Evolutionary conservation across 805 yeast genomes (phyloP), one percentile per base, ranked within the genome.

Genomic region (Yarrowia keelungensis): DNA sequence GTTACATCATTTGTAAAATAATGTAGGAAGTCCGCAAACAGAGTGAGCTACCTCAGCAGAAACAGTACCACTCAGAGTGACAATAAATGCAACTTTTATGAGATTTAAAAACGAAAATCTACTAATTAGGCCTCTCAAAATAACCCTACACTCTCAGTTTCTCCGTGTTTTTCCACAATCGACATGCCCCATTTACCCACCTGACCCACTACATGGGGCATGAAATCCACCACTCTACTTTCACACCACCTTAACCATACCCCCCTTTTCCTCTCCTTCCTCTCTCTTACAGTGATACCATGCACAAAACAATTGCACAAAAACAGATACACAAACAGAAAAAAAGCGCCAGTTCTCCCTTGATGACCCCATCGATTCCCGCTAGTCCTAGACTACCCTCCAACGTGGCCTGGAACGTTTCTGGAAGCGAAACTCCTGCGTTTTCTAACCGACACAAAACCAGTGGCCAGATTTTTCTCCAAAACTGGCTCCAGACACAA

Each of bases 401-500:
- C 5, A 15, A 12, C 8, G n/a, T n/a, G n/a, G 59, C 45, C 8
- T 51, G 56, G 56, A 36, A 51, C 45, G 36, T 9, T 5, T 38
- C 58, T 7, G 58, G 26, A 11, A 19, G 43, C n/a, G 59, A 38
- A 19, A 56, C 36, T 12, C 39, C 49, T 0, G 47, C 62, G 0
- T 19, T 56, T 7, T n/a, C 47, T 3, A 15, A 14, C 19, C 15
- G 42, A 56, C 64, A 56, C 65, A 59, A 59, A 59, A 59, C 65
- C 8, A 35, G 43, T 4, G 65, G 65, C 42, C 65, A 59, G 51
- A 59, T 59, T 26, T 59, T 59, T 10, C 65, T 59, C 14, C 65
- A 59, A 9, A 59, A 59, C 35, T 59, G 65, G 65, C 51, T 59
- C 16, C 65, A 59, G 46, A 59, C 65, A 7, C 65, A 59, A 14